A percentile compares a stretch with the other conserved stretches of the same genome.
Evolutionary conservation across 192 early-diverging fungal genomes (phyloP).

Genomic region (Backusella tuberculispora): DNA sequence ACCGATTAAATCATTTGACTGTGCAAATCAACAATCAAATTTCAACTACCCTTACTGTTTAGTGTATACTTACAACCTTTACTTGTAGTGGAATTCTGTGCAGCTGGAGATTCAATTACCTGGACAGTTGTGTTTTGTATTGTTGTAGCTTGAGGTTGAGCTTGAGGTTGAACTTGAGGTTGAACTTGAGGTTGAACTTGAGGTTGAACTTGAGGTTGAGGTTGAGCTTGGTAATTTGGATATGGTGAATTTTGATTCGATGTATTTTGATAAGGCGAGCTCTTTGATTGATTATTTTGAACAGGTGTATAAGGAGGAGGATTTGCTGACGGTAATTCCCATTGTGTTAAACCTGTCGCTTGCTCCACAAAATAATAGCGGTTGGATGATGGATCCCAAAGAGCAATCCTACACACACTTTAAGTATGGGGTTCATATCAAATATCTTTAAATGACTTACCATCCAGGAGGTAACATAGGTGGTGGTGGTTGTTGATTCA

Average conservation of each 20-base stretch:
- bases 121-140: background rate
- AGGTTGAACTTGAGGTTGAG: background rate
- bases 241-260: background rate
- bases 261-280: background rate
- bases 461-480: constrained; percentile 29
- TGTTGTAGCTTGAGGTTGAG: background rate
- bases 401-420: constrained; percentile 20
- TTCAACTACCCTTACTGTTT: background rate
- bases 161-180: background rate
- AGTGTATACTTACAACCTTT: background rate
- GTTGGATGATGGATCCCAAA: constrained; percentile 25
- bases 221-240: background rate
- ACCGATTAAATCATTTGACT: background rate
- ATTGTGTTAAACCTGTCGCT: constrained; percentile 25
- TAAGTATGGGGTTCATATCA: background rate
- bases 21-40: background rate
- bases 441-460: constrained; percentile 11
- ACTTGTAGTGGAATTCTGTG: background rate
- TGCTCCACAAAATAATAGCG: constrained; percentile 31
- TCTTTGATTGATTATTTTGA: background rate
- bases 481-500: background rate
- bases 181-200: background rate
- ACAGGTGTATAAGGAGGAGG: no score
- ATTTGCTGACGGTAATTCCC: constrained; percentile 24
- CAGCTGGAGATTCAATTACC: background rate